A percentile compares a stretch with the other conserved stretches of the same genome.
Conservation (phyloP, 345 rosid species). For the Garcia nutans region DNA sequence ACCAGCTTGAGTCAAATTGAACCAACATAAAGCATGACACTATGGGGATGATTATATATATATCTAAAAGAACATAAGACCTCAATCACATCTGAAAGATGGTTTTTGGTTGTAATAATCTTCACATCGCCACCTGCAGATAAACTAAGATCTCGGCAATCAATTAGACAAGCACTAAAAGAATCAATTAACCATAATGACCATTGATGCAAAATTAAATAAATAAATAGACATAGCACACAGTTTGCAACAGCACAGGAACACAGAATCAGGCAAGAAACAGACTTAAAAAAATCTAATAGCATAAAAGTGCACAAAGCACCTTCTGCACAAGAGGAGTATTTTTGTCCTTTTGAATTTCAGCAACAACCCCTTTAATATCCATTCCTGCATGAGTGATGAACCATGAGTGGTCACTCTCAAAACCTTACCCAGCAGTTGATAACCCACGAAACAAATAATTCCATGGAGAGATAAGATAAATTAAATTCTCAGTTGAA, state of each 20-base stretch:
- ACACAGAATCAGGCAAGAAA: constrained; percentile 1
- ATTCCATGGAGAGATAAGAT: neutral
- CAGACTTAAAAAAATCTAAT: constrained; percentile 1
- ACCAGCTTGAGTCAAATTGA: neutral
- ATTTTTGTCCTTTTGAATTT: constrained; percentile 63
- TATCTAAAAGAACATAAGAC: constrained; percentile 44
- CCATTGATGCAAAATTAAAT: constrained; percentile 4
- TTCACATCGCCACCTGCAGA: constrained; percentile 97
- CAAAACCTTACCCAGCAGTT: constrained; percentile 33
- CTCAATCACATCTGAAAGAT: constrained; percentile 84
- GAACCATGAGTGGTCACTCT: constrained; percentile 39
- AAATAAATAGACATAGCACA: neutral
- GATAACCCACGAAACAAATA: constrained; percentile 7
- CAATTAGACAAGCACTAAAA: constrained; percentile 11
- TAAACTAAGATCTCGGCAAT: constrained; percentile 50
- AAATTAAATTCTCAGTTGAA: neutral
- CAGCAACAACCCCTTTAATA: constrained; percentile 84
- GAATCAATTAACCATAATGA: neutral
- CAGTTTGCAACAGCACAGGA: neutral
- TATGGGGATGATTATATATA: constrained; percentile 21
- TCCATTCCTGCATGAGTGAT: constrained; percentile 87
- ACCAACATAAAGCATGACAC: constrained; percentile 4
- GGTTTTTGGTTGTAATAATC: constrained; percentile 58
- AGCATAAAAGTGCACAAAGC: constrained; percentile 27
- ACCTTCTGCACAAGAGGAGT: constrained; percentile 86